Percentiles rank a stretch among this genome's conserved stretches.
phyloP scores from a whole-genome alignment of 2,329 filamentous ascomycete species.

The Grosmannia clavigera region DNA sequence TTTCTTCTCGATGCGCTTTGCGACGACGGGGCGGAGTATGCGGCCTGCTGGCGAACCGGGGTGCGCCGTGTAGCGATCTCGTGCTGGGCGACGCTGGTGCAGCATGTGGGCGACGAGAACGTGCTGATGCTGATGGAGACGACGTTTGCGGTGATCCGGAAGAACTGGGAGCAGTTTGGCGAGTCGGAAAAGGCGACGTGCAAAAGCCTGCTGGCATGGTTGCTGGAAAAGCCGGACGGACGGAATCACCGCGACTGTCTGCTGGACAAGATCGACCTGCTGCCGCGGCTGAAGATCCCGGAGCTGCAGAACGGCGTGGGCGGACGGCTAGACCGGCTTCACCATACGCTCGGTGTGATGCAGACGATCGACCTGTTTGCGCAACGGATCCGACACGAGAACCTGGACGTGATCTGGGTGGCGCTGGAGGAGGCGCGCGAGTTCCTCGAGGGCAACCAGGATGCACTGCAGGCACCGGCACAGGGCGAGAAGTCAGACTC shows the following conservation, averaged over 20 bases:
- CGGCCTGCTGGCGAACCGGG: slow-evolving; percentile 9
- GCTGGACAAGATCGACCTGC: slow-evolving; percentile 53
- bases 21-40: slow-evolving; percentile 36
- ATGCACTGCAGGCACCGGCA: slow-evolving; percentile 65
- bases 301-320: slow-evolving; percentile 54
- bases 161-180: slow-evolving; percentile 63
- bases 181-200: slow-evolving; percentile 46
- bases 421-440: slow-evolving; percentile 64
- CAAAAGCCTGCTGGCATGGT: slow-evolving; percentile 47
- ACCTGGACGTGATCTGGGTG: slow-evolving; percentile 71
- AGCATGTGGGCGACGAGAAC: slow-evolving; percentile 54
- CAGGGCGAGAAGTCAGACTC: slow-evolving; percentile 74
- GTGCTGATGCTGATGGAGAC: slow-evolving; percentile 72
- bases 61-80: slow-evolving; percentile 70
- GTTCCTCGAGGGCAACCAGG: slow-evolving; percentile 63
- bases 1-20: slow-evolving; percentile 77
- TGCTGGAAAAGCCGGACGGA: slow-evolving; percentile 32
- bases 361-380: slow-evolving; percentile 60
- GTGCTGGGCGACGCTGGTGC: slow-evolving; percentile 73
- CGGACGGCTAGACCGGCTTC: slow-evolving; percentile 49
- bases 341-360: slow-evolving; percentile 51
- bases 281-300: slow-evolving; percentile 69
- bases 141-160: slow-evolving; percentile 75
- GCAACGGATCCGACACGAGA: slow-evolving; percentile 67
- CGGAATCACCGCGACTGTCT: slow-evolving; percentile 49